phyloP scores from a whole-genome alignment of 345 rosid genomes.

The Linum tenue region DNA sequence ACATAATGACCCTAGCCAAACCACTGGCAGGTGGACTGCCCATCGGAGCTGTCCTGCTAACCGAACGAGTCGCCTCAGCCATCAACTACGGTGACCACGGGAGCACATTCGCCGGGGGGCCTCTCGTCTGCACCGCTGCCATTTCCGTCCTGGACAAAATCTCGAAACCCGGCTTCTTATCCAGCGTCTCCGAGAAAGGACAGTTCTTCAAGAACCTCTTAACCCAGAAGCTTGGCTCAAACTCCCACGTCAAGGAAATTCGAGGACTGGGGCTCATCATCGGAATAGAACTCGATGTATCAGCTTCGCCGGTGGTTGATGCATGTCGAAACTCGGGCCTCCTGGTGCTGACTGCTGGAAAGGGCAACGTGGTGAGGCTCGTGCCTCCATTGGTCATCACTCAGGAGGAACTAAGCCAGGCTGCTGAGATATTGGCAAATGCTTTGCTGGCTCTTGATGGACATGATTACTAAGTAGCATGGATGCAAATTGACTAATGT shows the following conservation, averaged over 20 bases:
- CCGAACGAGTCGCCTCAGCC: slow-evolving; percentile 68
- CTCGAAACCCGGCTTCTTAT: slow-evolving; percentile 59
- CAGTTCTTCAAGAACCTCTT: slow-evolving; percentile 46
- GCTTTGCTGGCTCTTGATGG: slow-evolving; percentile 15
- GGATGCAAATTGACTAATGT: not conserved
- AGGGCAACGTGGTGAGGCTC: slow-evolving; percentile 74
- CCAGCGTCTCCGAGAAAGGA: slow-evolving; percentile 59
- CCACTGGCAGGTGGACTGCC: slow-evolving; percentile 97
- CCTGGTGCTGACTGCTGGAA: slow-evolving; percentile 67
- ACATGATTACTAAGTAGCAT: not conserved
- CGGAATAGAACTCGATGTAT: slow-evolving; percentile 65
- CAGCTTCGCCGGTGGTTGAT: slow-evolving; percentile 57
- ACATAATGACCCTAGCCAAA: slow-evolving; percentile 90
- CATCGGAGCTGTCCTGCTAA: slow-evolving; percentile 67
- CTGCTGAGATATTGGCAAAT: slow-evolving; percentile 42
- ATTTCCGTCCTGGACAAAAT: slow-evolving; percentile 59
- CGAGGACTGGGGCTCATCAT: slow-evolving; percentile 77
- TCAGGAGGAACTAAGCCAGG: slow-evolving; percentile 54
- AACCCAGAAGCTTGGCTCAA: slow-evolving; percentile 50
- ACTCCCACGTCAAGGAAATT: slow-evolving; percentile 66
- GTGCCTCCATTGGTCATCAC: slow-evolving; percentile 84
- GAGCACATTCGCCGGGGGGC: slow-evolving; percentile 84
- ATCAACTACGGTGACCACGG: slow-evolving; percentile 74
- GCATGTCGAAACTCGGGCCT: slow-evolving; percentile 72
- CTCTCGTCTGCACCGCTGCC: slow-evolving; percentile 67